These are phyloP conservation scores for Magnusiomyces magnusii DNA, from an alignment of 1,139 yeast genomes.

Conservation along the genomic window DNA sequence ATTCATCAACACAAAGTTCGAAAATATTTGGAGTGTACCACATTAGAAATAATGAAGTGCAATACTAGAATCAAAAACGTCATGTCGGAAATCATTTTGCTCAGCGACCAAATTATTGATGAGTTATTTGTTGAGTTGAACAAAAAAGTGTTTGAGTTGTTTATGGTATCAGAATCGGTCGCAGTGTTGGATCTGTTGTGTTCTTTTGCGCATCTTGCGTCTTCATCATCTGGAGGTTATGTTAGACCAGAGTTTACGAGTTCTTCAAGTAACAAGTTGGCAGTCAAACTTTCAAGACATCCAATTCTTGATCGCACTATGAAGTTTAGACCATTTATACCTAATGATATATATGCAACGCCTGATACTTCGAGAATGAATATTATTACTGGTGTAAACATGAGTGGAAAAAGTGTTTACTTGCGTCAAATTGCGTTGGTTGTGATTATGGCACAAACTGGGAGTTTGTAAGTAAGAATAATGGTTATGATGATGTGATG, in stretches of 20 bases:
- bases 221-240: conserved; percentile 25
- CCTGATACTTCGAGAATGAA: conserved; percentile 37
- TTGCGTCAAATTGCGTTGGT: conserved; percentile 42
- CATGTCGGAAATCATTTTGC: conserved; percentile 35
- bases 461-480: conserved; percentile 28
- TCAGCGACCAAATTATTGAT: conserved; percentile 38
- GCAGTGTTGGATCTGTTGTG: conserved; percentile 40
- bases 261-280: conserved; percentile 22
- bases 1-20: conserved; percentile 34
- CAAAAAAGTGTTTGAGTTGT: conserved; percentile 33
- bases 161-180: conserved; percentile 41
- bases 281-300: conserved; percentile 36
- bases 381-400: conserved; percentile 42
- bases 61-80: conserved; percentile 38
- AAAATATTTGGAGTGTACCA: conserved; percentile 36
- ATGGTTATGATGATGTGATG: too few relatives aligned
- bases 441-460: conserved; percentile 44
- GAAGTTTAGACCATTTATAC: conserved; percentile 27
- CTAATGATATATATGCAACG: conserved; percentile 37
- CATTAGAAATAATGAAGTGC: conserved; percentile 38
- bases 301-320: conserved; percentile 35
- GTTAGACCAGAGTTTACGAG: conserved; percentile 33
- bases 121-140: conserved; percentile 28
- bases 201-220: conserved; percentile 33
- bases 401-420: conserved; percentile 50